These are phyloP conservation scores for Phaeoacremonium minimum DNA, from an alignment of 2,329 filamentous ascomycete genomes.

Conservation along the genomic window DNA sequence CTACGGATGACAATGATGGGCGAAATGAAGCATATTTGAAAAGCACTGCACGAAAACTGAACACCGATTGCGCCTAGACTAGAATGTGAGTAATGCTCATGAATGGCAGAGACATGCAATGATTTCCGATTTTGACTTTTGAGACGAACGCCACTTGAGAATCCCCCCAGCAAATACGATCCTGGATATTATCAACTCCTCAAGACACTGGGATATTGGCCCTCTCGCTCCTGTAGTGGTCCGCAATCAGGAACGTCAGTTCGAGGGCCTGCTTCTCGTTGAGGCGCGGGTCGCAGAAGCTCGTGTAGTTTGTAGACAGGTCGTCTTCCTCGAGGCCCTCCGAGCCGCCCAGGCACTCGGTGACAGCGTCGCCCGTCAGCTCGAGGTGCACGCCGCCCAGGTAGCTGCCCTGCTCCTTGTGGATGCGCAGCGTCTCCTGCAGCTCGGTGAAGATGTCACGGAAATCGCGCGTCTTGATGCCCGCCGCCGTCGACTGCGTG, in stretches of 20 bases:
- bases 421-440: slow-evolving; percentile 75
- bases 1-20: no score
- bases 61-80: no score
- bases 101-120: no score
- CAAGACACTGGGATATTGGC: no score
- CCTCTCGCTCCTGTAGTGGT: slow-evolving; percentile 56
- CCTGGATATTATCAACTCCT: no score
- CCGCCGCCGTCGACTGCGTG: slow-evolving; percentile 62
- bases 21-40: no score
- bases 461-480: slow-evolving; percentile 92
- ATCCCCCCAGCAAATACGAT: no score
- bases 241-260: slow-evolving; percentile 87
- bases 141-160: no score
- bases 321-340: slow-evolving; percentile 85
- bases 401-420: slow-evolving; percentile 78
- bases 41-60: no score
- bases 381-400: slow-evolving; percentile 93
- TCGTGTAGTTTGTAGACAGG: slow-evolving; percentile 85
- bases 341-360: slow-evolving; percentile 90
- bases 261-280: slow-evolving; percentile 98
- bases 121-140: no score
- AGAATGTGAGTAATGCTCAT: no score
- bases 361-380: slow-evolving; percentile 91
- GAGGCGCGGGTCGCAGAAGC: slow-evolving; percentile 88
- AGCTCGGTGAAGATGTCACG: slow-evolving; percentile 86